These are phyloP conservation scores for Tephrocybe sp. DNA, from an alignment of 768 basidiomycete species.

Conservation along the genomic window DNA sequence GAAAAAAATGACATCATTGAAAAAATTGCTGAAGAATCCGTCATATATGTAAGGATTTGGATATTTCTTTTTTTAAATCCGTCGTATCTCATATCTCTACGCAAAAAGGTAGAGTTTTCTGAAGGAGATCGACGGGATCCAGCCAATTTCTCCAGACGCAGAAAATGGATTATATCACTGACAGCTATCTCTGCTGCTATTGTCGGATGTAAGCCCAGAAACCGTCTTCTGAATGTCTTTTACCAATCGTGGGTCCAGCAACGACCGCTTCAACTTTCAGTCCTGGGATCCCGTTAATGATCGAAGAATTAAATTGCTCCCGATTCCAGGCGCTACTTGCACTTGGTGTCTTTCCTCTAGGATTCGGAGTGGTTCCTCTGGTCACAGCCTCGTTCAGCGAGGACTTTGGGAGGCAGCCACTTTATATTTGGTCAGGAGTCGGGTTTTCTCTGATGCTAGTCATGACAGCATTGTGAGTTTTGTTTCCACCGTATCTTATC, in stretches of 20 bases:
- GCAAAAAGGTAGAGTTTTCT: conserved; percentile 21
- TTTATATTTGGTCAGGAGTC: conserved; percentile 52
- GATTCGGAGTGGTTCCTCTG: conserved; percentile 61
- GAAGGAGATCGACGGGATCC: conserved; percentile 23
- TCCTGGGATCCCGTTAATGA: conserved; percentile 57
- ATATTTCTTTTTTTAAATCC: too few species aligned
- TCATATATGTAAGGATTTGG: conserved; percentile 19
- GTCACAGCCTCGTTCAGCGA: conserved; percentile 69
- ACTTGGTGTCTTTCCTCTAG: conserved; percentile 52
- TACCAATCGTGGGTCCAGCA: conserved; percentile 29
- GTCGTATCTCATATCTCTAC: too few species aligned
- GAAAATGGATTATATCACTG: conserved; percentile 31
- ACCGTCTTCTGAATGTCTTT: neutral
- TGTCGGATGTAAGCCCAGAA: conserved; percentile 26
- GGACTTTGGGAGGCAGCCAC: conserved; percentile 62
- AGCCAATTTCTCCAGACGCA: conserved; percentile 16
- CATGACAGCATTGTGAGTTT: conserved; percentile 40
- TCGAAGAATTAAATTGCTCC: conserved; percentile 42
- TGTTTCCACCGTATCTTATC: neutral
- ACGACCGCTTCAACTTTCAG: conserved; percentile 50
- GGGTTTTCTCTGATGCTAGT: conserved; percentile 52
- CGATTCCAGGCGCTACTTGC: conserved; percentile 44
- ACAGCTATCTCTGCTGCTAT: conserved; percentile 37
- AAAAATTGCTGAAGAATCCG: neutral
- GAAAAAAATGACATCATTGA: neutral